Evolutionary conservation across 1,139 yeast species (phyloP), one percentile per base, ranked within the genome.

Genomic region (Hyphopichia fennica): DNA sequence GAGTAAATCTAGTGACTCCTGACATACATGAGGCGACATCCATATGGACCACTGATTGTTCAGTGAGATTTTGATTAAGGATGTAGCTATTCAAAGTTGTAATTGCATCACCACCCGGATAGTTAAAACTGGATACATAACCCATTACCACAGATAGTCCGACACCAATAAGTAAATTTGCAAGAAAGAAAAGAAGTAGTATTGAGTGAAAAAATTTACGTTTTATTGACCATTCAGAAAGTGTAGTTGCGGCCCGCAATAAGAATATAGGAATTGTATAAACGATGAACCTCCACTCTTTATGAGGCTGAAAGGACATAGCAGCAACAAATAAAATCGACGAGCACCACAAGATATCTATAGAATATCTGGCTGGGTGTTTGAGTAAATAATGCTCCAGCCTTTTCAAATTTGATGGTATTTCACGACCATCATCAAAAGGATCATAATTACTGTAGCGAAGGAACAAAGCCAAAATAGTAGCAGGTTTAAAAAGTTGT

Each of bases 221-320:
- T n/a, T 25, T 25, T 25, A 25, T 25, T 10, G 28, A 25, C 14
- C 55, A 47, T 1, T 57, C 17, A 16, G 22, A 31, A 27, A 86
- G 72, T 1, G 87, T 88, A 40, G 77, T 71, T 4, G 95, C 84
- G 3, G 88, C 91, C 34, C 77, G 61, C 29, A 84, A 56, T 0
- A 86, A 79, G 44, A 88, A 61, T 0, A 86, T 69, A 2, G 98
- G 97, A 10, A 84, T 65, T 0, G 82, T 69, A 57, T 91, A 93
- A 14, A 85, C 67, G 40, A 93, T 81, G 53, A 91, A 93, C 52
- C 98, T 77, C 96, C 96, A 89, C 67, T 93, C 98, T 60, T 91
- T 93, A 54, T 91, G 98, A 1, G 95, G 93, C 59, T 87, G 95
- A 42, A 84, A 60, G 0, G 97, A 90, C 76, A 90, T 76, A 2